Evolutionary conservation across 805 yeast species (phyloP), one percentile per base, ranked within the genome.

Genomic region (Schwanniomyces occidentalis): DNA sequence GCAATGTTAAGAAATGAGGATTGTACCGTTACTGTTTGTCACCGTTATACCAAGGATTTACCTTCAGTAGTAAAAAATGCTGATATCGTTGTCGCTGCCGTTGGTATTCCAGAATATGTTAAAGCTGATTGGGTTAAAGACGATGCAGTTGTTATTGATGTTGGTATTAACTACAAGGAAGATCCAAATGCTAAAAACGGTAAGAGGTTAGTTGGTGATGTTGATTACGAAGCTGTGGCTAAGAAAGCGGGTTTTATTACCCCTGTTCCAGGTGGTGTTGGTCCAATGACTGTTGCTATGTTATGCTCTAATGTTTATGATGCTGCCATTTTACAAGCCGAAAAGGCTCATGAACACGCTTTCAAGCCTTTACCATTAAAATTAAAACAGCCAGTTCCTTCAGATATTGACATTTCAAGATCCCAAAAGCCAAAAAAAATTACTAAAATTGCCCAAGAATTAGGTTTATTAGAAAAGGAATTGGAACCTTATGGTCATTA

Each of bases 251-350:
- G 81, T 8, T 76, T 73, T 49, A 76, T 93, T 44, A 90, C 98
- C 5, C 99, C 99, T 12, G 99, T 91, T 37, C 99, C 99, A 20
- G 98, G 98, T 57, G 98, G 98, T 51, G 98, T 91, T 44, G 99
- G 99, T 25, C 99, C 99, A 45, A 91, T 91, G 98, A 91, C 99
- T 17, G 97, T 91, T 30, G 96, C 96, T 25, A 89, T 90, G 96
- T 77, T 91, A 41, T 76, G 90, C 43, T 76, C 83, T 45, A 91
- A 93, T 54, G 91, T 91, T 8, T 70, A 80, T 38, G 73, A 76
- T 45, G 87, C 96, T 33, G 95, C 98, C 14, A 72, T 82, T 50
- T 65, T 75, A 35, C 78, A 73, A 52, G 71, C 65, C 36, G 62
- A 62, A 61, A 68, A 52, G 34, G 68, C 69, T 8, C 72, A 75